These are phyloP conservation scores for Biancaea sappan DNA, from an alignment of 306 rosid species.

Conservation along the genomic window DNA sequence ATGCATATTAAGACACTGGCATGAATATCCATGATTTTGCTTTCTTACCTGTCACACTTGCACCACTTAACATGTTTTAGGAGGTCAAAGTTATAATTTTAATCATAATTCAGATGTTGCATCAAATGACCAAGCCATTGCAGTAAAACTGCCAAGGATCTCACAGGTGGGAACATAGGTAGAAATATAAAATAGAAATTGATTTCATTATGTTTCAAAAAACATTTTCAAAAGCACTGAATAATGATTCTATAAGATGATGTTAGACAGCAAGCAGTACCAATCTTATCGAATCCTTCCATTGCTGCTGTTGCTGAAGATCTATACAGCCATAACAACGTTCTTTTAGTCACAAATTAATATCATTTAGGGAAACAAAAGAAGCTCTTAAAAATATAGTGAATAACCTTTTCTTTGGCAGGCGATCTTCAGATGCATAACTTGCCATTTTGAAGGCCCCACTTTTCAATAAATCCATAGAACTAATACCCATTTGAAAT, in stretches of 20 bases:
- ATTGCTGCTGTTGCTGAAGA: conserved; percentile 41
- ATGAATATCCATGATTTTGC: background rate
- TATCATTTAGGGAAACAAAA: conserved; percentile 26
- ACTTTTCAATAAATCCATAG: conserved; percentile 44
- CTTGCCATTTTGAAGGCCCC: conserved; percentile 39
- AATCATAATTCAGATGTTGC: conserved; percentile 1
- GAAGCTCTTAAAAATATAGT: conserved; percentile 10
- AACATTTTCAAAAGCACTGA: conserved; percentile 2
- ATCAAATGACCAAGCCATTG: conserved; percentile 31
- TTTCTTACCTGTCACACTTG: background rate
- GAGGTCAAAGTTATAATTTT: background rate
- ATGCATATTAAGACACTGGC: no score
- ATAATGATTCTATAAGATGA: conserved; percentile 17
- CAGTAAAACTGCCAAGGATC: conserved; percentile 24
- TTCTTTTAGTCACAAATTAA: conserved; percentile 33
- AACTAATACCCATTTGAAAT: conserved; percentile 41
- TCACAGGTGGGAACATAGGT: background rate
- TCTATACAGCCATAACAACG: conserved; percentile 50
- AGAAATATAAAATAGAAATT: conserved; percentile 2
- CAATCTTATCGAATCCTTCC: conserved; percentile 56
- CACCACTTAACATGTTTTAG: background rate
- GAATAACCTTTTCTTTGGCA: conserved; percentile 50
- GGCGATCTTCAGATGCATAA: conserved; percentile 52
- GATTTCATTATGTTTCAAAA: conserved; percentile 20
- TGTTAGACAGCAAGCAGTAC: conserved; percentile 45